Conservation (phyloP, 1,139 yeast genomes). For the Geotrichum cucujoidarum region DNA sequence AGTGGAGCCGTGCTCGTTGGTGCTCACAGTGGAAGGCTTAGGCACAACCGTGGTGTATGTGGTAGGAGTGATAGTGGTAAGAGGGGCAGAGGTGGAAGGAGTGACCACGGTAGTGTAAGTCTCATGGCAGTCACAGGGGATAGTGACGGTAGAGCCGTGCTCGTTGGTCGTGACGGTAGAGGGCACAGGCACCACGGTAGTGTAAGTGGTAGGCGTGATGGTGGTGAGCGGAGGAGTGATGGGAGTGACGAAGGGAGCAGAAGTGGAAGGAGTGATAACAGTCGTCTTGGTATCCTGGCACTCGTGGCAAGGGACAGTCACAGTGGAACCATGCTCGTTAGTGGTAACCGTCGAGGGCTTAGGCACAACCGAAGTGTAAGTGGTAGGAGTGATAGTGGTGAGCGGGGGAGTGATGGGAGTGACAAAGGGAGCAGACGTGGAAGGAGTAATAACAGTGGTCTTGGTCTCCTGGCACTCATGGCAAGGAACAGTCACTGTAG, state of each 20-base stretch:
- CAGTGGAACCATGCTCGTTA: conserved; percentile 1
- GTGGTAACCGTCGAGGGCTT: too few species aligned
- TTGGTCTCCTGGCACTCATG: too few species aligned
- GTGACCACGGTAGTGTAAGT: neutral
- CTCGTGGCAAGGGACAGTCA: neutral
- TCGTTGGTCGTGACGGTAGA: neutral
- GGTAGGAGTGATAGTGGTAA: neutral
- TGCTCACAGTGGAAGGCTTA: neutral
- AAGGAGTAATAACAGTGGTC: conserved; percentile 1
- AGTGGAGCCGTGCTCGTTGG: neutral
- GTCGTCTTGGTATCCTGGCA: neutral
- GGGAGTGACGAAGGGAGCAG: neutral
- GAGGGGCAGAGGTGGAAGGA: neutral
- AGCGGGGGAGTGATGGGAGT: neutral
- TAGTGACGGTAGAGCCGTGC: neutral
- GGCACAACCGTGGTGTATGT: neutral
- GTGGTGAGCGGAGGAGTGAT: conserved; percentile 2
- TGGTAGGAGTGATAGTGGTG: neutral
- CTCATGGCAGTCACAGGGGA: neutral
- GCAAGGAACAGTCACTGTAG: too few species aligned
- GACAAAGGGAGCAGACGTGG: neutral
- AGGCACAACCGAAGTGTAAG: too few species aligned
- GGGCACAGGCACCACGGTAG: neutral
- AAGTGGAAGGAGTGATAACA: neutral
- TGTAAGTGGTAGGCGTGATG: neutral